These are phyloP conservation scores for Torulaspora maleeae DNA, from an alignment of 805 yeast species.

Conservation along the genomic window DNA sequence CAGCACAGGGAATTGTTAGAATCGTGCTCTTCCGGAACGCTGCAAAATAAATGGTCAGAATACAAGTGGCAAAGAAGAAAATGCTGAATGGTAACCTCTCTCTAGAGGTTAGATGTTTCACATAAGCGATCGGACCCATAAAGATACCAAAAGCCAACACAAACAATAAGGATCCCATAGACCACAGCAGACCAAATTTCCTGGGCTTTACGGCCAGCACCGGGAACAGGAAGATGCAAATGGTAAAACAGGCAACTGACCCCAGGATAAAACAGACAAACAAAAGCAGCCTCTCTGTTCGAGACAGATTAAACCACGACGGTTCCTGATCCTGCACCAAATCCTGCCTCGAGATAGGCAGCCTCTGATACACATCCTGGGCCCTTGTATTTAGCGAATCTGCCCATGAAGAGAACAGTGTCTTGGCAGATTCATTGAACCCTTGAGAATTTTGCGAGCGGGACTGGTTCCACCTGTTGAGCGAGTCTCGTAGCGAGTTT, in stretches of 20 bases:
- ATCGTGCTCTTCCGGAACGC: slow-evolving; percentile 63
- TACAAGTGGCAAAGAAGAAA: slow-evolving; percentile 75
- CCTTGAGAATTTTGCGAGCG: slow-evolving; percentile 25
- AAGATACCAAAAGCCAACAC: slow-evolving; percentile 84
- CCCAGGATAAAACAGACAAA: slow-evolving; percentile 75
- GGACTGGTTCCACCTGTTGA: slow-evolving; percentile 39
- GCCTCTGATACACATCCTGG: slow-evolving; percentile 55
- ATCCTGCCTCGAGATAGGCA: slow-evolving; percentile 60
- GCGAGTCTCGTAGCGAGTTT: slow-evolving; percentile 37
- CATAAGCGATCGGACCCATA: slow-evolving; percentile 86
- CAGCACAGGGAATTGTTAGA: slow-evolving; percentile 68
- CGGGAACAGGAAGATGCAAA: slow-evolving; percentile 83
- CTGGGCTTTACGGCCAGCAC: slow-evolving; percentile 84
- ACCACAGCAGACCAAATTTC: slow-evolving; percentile 87
- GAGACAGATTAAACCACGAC: slow-evolving; percentile 64
- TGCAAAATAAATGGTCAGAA: slow-evolving; percentile 74
- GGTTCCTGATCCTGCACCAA: slow-evolving; percentile 55
- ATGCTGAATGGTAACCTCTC: slow-evolving; percentile 75
- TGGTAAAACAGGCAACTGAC: slow-evolving; percentile 71
- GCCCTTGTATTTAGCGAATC: slow-evolving; percentile 39
- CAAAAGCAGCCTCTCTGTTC: slow-evolving; percentile 75
- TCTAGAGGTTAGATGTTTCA: slow-evolving; percentile 65
- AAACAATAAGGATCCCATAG: slow-evolving; percentile 83
- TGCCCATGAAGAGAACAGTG: slow-evolving; percentile 38
- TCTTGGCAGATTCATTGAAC: slow-evolving; percentile 36